These are phyloP conservation scores for Pleurostoma richardsiae DNA, from an alignment of 2,329 filamentous ascomycete genomes.

Conservation along the genomic window DNA sequence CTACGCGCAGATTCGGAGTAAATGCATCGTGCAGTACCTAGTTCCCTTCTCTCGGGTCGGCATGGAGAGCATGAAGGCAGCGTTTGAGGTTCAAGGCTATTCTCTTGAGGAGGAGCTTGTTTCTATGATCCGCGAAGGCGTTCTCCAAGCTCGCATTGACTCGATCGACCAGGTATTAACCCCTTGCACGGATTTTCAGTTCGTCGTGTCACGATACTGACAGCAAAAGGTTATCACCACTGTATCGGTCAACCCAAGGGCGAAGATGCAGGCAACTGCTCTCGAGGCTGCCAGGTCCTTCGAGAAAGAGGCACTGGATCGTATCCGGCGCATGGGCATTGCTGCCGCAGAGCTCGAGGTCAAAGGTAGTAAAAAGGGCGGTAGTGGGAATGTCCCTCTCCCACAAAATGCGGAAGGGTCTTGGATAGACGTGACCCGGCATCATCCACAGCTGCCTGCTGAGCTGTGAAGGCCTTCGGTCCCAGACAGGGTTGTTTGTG, in stretches of 20 bases:
- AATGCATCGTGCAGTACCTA: constrained; percentile 92
- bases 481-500: too few species aligned
- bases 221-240: constrained; percentile 62
- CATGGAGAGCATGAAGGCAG: constrained; percentile 68
- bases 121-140: constrained; percentile 67
- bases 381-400: too few species aligned
- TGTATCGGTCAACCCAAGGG: constrained; percentile 60
- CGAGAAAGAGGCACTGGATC: constrained; percentile 68
- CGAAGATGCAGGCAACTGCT: constrained; percentile 64
- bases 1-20: constrained; percentile 73
- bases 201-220: not conserved
- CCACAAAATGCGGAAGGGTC: too few species aligned
- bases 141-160: constrained; percentile 77
- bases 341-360: constrained; percentile 71
- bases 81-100: constrained; percentile 62
- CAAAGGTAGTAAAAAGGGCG: constrained; percentile 22
- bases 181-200: not conserved
- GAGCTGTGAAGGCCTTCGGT: too few species aligned
- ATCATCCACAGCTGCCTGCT: too few species aligned
- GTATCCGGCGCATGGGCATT: constrained; percentile 74
- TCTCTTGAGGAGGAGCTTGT: constrained; percentile 72
- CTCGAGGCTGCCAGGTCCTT: constrained; percentile 66
- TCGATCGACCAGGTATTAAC: constrained; percentile 64
- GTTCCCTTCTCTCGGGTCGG: constrained; percentile 86
- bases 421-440: too few species aligned